Evolutionary conservation across 345 rosid species (phyloP), one percentile per base, ranked within the genome.

Genomic region (Combretum micranthum): DNA sequence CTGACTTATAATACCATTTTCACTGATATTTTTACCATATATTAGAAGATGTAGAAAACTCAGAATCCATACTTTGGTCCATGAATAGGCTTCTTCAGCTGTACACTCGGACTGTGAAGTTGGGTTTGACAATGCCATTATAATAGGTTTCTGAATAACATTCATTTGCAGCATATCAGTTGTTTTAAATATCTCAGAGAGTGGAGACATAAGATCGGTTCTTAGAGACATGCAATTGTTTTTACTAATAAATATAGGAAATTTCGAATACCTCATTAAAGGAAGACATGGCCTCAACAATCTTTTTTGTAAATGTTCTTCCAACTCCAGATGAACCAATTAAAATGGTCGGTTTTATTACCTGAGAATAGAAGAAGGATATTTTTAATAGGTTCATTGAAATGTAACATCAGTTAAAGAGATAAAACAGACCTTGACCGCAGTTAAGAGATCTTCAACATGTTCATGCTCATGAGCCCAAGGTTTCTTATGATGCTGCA

Each of bases 391-490:
- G 49, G 61, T 15, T 51, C n/a, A 4, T 17, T 52, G n/a, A 51
- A 14, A 6, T 20, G 14, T 3, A n/a, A 17, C 16, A 1, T 4
- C 11, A 22, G 9, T 20, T 16, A n/a, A 23, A 26, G 19, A 8
- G 22, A n/a, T 59, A 23, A 21, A 1, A 62, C 53, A 14, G 49
- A 89, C 99, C 88, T 85, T 82, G 64, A 85, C 87, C 67, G 95
- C 84, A 55, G 67, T 82, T 62, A 82, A 67, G 50, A 87, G 88
- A 58, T 70, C 75, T 63, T 75, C 65, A 54, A 90, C 80, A 22
- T 96, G 85, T 56, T 85, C 84, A 59, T 85, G 90, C 42, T 80
- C 93, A 66, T 87, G 99, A 72, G 93, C 97, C 99, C 97, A 94
- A 14, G 90, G 97, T 75, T 84, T 77, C 81, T 94, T 87, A 73